Evolutionary conservation across 2,329 filamentous ascomycete genomes (phyloP), one percentile per base, ranked within the genome.

Genomic region (Neonectria magnoliae): DNA sequence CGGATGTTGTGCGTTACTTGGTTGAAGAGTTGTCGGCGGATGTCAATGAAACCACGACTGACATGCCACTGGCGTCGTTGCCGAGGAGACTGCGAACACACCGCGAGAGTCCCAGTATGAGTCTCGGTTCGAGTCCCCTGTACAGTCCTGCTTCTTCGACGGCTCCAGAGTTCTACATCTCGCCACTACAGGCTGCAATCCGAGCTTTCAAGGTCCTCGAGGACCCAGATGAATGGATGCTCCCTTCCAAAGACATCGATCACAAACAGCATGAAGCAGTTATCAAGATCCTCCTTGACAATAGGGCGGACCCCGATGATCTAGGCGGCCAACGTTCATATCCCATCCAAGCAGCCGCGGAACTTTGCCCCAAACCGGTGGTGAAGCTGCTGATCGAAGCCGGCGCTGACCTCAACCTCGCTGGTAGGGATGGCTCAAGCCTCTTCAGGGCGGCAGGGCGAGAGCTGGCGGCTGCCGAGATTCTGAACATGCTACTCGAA

Each of bases 311-410:
- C 5, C 53, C 64, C 3, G 53, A 67, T 6, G 18, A 41, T 5
- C 51, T 64, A 11, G 60, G 64, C 0, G 60, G 14, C 16, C 45
- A 47, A 4, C 2, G 16, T 8, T 11, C 25, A 18, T 61, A 58
- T 11, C 64, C 64, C 7, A 53, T 61, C 6, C 56, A 48, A 5
- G 33, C 16, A 1, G 66, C 66, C 3, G 53, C 31, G 0, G 36
- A 22, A 0, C 1, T 55, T 8, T 67, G 66, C 5, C 31, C 60
- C 9, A 45, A 29, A 51, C 1, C 5, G 0, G 48, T 57, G 2
- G 25, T 61, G 3, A 55, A 52, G 1, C 42, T 45, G 38, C 50
- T 68, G 11, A 54, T 64, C 14, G 60, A 58, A 20, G 66, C 56
- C 20, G 60, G 64, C 8, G 60, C 38, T 25, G 48, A 68, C 50